Conservation (phyloP, 345 rosid genomes). For the Citrus inodora region DNA sequence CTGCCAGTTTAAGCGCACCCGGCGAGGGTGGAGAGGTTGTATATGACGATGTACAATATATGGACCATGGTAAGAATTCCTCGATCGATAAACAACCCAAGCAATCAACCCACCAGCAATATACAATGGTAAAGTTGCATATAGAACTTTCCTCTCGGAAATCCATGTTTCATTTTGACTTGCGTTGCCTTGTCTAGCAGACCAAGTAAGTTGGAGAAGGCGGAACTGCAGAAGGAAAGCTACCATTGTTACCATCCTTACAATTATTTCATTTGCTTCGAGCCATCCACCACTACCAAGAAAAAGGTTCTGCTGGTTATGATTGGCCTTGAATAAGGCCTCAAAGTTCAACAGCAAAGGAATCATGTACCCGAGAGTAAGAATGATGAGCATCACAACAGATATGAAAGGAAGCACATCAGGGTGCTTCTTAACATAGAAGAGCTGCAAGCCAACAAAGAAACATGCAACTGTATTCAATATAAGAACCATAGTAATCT, state of each 20-base stretch:
- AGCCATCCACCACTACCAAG: constrained; percentile 77
- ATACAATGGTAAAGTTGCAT: constrained; percentile 55
- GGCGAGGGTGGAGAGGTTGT: not conserved
- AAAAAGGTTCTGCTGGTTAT: constrained; percentile 48
- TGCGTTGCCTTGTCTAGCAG: constrained; percentile 42
- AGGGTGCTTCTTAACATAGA: constrained; percentile 68
- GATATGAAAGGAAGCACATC: constrained; percentile 71
- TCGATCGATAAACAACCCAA: constrained; percentile 49
- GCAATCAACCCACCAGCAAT: constrained; percentile 59
- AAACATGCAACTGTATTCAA: constrained; percentile 71
- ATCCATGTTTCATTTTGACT: constrained; percentile 42
- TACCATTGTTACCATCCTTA: constrained; percentile 71
- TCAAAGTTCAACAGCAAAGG: constrained; percentile 78
- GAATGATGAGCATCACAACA: constrained; percentile 52
- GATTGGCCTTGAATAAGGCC: constrained; percentile 49
- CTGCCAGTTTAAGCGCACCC: constrained; percentile 32
- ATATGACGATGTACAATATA: constrained; percentile 16
- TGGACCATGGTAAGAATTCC: constrained; percentile 25
- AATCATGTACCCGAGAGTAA: constrained; percentile 75
- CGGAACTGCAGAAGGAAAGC: constrained; percentile 82
- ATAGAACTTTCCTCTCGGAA: constrained; percentile 65
- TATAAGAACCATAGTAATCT: constrained; percentile 70
- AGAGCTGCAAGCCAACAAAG: constrained; percentile 68
- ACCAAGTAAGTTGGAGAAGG: constrained; percentile 78
- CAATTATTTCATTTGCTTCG: constrained; percentile 77